phyloP scores from a whole-genome alignment of 2,329 filamentous ascomycete genomes.

The Colletotrichum sp. region DNA sequence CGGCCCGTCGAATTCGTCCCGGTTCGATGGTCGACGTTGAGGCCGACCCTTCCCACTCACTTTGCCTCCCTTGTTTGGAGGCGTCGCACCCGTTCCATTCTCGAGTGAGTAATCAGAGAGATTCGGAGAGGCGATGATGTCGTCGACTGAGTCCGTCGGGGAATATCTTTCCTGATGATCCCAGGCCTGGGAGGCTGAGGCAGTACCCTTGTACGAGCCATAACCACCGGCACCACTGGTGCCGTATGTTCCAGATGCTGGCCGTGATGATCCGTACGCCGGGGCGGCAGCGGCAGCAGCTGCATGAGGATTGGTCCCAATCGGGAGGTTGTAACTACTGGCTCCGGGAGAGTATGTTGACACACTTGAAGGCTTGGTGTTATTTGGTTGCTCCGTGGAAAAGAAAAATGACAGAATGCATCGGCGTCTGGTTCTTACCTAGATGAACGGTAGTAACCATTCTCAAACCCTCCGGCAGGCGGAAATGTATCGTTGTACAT shows the following conservation, averaged over 20 bases:
- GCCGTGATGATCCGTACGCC: slow-evolving; percentile 44
- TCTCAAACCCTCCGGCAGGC: slow-evolving; percentile 37
- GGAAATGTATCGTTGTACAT: slow-evolving; percentile 38
- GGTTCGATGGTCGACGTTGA: slow-evolving; percentile 76
- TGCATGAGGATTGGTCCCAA: slow-evolving; percentile 39
- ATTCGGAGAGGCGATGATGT: slow-evolving; percentile 62
- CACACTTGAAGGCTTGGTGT: slow-evolving; percentile 45
- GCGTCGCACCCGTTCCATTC: slow-evolving; percentile 45
- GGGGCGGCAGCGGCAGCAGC: slow-evolving; percentile 41
- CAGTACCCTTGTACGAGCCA: slow-evolving; percentile 44
- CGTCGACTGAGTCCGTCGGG: slow-evolving; percentile 62
- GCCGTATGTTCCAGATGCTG: slow-evolving; percentile 43
- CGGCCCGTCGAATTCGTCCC: slow-evolving; percentile 89
- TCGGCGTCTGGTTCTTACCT: slow-evolving; percentile 37
- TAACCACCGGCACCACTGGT: slow-evolving; percentile 30
- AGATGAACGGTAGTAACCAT: slow-evolving; percentile 37
- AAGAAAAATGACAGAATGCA: background rate
- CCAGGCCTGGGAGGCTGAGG: slow-evolving; percentile 48
- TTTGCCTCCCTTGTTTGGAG: slow-evolving; percentile 48
- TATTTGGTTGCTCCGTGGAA: slow-evolving; percentile 26
- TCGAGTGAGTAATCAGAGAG: slow-evolving; percentile 67
- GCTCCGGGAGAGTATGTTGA: slow-evolving; percentile 38
- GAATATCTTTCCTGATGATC: slow-evolving; percentile 57
- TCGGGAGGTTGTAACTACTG: slow-evolving; percentile 35
- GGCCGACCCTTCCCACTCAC: slow-evolving; percentile 52